Evolutionary conservation across 2,329 filamentous ascomycete species (phyloP).

Genomic region (Didymella pomorum): DNA sequence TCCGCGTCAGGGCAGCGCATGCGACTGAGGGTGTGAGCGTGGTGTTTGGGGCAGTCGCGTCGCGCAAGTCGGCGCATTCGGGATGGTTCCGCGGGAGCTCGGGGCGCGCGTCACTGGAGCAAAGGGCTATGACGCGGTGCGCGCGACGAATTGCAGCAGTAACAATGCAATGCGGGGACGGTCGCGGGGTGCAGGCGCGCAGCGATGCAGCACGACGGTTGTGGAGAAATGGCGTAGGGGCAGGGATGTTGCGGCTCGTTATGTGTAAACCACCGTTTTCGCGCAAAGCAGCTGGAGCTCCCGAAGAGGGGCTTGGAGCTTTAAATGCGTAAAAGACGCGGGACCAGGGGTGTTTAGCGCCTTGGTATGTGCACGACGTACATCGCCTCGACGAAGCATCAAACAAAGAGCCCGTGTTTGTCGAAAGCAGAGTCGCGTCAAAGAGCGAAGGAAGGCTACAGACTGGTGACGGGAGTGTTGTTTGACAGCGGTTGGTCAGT

Average conservation of each 20-base stretch:
- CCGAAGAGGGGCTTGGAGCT: conserved; percentile 17
- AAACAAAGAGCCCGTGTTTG: conserved; percentile 13
- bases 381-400: conserved; percentile 9
- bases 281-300: not conserved
- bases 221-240: conserved; percentile 15
- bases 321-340: conserved; percentile 9
- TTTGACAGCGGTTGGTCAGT: not conserved
- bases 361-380: conserved; percentile 13
- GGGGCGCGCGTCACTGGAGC: conserved; percentile 18
- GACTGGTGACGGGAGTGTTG: not conserved
- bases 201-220: conserved; percentile 12
- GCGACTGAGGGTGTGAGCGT: conserved; percentile 26
- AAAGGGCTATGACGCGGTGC: conserved; percentile 12
- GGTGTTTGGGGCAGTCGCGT: conserved; percentile 36
- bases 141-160: not conserved
- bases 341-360: conserved; percentile 10
- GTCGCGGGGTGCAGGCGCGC: conserved; percentile 11
- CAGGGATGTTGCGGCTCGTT: conserved; percentile 7
- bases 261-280: conserved; percentile 11
- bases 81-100: conserved; percentile 25
- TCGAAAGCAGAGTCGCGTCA: not conserved
- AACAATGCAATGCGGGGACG: not conserved
- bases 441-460: not conserved
- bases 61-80: conserved; percentile 47
- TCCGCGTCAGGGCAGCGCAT: conserved; percentile 45